A percentile compares a stretch with the other conserved stretches of the same genome.
phyloP scores from a whole-genome alignment of 2,329 filamentous ascomycete species.

The Colletotrichum godetiae region DNA sequence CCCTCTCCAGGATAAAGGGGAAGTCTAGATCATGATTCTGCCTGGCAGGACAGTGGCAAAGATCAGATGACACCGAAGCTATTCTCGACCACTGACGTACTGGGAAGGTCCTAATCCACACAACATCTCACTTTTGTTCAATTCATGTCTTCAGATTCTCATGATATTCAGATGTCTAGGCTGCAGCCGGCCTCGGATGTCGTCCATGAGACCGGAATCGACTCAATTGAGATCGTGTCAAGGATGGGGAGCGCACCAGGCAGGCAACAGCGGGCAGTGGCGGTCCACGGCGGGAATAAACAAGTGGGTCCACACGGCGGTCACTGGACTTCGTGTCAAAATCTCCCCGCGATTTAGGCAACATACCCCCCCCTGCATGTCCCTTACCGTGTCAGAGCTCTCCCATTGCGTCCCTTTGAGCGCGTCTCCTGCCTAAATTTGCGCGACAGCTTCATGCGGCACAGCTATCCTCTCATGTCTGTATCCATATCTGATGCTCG shows the following conservation, averaged over 20 bases:
- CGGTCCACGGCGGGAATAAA: conserved; percentile 3
- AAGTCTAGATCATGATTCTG: neutral
- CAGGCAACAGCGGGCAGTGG: conserved; percentile 30
- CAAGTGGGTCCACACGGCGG: conserved; percentile 3
- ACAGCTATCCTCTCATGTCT: no score
- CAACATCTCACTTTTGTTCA: neutral
- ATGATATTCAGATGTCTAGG: neutral
- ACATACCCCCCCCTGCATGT: conserved; percentile 18
- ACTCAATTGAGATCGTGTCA: conserved; percentile 1
- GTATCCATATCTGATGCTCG: neutral
- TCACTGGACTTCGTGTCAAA: conserved; percentile 35
- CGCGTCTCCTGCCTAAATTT: conserved; percentile 28
- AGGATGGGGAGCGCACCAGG: neutral
- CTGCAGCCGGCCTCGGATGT: conserved; percentile 6
- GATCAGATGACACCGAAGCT: neutral
- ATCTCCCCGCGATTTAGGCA: conserved; percentile 29
- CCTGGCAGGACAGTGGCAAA: conserved; percentile 1
- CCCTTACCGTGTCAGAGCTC: conserved; percentile 1
- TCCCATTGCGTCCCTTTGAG: neutral
- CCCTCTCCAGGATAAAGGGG: neutral
- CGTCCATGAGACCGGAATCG: neutral
- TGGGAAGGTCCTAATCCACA: neutral
- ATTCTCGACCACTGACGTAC: neutral
- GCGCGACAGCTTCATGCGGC: neutral
- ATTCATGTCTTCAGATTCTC: neutral